Evolutionary conservation across 2,329 filamentous ascomycete species (phyloP).

Genomic region (Arthrobotrys iridis): DNA sequence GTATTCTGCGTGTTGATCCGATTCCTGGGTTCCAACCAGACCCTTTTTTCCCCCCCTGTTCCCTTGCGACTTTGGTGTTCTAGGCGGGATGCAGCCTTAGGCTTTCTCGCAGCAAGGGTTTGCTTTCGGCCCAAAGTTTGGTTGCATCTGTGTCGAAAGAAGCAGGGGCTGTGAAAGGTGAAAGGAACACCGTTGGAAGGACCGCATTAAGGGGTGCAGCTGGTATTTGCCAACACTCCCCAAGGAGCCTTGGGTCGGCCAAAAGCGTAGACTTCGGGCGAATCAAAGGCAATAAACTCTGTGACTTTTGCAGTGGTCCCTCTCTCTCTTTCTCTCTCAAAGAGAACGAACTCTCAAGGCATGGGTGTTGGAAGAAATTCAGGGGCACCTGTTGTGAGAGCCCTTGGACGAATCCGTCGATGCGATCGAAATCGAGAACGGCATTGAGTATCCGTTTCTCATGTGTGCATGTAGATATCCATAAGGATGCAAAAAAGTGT

Average conservation of each 20-base stretch:
- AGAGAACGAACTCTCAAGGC: neutral
- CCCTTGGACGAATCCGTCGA: slow-evolving; percentile 5
- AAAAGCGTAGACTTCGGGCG: slow-evolving; percentile 36
- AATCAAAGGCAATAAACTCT: neutral
- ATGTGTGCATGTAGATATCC: too few relatives aligned
- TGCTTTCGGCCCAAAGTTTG: slow-evolving; percentile 11
- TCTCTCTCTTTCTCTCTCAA: neutral
- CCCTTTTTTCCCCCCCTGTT: slow-evolving; percentile 14
- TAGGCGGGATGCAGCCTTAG: slow-evolving; percentile 19
- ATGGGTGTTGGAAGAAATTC: neutral
- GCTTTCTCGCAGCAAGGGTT: slow-evolving; percentile 21
- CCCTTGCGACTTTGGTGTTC: slow-evolving; percentile 3
- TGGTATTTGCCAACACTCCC: slow-evolving; percentile 19
- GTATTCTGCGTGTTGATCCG: slow-evolving; percentile 9
- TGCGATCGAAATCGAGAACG: too few relatives aligned
- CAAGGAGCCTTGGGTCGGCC: slow-evolving; percentile 27
- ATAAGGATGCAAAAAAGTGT: too few relatives aligned
- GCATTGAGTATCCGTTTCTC: too few relatives aligned
- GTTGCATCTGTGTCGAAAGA: slow-evolving; percentile 18
- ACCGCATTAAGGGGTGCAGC: slow-evolving; percentile 41
- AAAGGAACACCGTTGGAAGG: slow-evolving; percentile 29
- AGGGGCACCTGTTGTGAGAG: slow-evolving; percentile 1
- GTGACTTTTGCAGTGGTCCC: neutral
- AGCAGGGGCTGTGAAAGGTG: slow-evolving; percentile 26
- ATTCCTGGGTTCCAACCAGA: slow-evolving; percentile 9